Base-by-base conservation (phyloP, 345 rosid genomes). In the Carallia pectinifolia region DNA sequence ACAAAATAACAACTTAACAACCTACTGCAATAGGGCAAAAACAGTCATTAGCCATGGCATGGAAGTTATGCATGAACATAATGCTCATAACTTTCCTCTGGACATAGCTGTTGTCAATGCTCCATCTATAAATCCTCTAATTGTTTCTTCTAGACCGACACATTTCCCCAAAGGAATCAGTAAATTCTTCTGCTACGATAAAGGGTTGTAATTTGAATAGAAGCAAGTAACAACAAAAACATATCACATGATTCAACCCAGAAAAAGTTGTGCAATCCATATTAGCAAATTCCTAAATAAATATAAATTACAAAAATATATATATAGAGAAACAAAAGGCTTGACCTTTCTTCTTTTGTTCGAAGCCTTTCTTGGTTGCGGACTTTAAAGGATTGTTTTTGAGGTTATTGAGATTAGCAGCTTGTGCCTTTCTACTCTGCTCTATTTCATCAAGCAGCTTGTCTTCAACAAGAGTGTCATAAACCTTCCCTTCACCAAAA, bases 371-470 rank as follows among this genome's bases (percentile, higher is more conserved):
- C 67, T 76, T 78, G 71, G 71, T 33, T 53, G 30, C 30, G 50
- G 90, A 44, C 69, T 75, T 27, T 69, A 70, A 52, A 58, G 86
- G 87, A 62, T 78, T 79, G 69, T 69, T 77, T 77, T 91, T 90
- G 68, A 90, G 95, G 61, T 84, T 77, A 48, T 84, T 83, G 64
- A 88, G 61, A 76, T 89, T 89, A 73, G 83, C 84, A 76, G 85
- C 79, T 79, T 86, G 95, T n/a, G 95, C 91, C 70, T 71, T 62
- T 79, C 83, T 84, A 76, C 88, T 85, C 80, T 84, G 87, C 80
- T 71, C 77, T 27, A 91, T 81, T 84, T 94, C 93, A 55, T 89
- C 86, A 36, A 91, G 83, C 86, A 94, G 81, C 80, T 86, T 85
- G 47, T 87, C 97, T 82, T 94, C 97, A 73, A 86, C 13, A 15